Evolutionary conservation across 2,329 filamentous ascomycete species (phyloP), one percentile per base, ranked within the genome.

Genomic region (Coccinonectria pachysandricola): DNA sequence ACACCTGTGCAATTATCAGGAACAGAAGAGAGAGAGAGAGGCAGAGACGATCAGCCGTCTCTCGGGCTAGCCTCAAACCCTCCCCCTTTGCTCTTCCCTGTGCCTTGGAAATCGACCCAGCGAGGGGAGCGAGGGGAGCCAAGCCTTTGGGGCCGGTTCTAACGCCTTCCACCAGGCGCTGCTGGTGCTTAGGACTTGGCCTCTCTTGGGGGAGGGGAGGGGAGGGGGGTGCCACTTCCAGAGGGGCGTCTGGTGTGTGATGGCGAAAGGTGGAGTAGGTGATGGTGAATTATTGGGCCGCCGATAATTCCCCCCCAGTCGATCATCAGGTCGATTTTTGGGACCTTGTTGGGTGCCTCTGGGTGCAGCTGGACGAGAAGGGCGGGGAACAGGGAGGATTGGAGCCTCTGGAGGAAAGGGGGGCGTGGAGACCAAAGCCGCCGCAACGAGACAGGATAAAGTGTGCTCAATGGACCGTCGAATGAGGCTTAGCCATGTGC

Each of bases 1-100:
- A 45, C 41, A 41, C 42, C 40, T 41, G 42, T 52, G 49, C 48
- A 46, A 52, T 49, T 52, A 50, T 38, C 46, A 40, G 42, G 40
- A 39, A 17, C 27, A 22, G 30, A 33, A 7, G 7, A 26, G 23
- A 34, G 23, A 36, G 17, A 39, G 46, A 30, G 15, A 49, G 40
- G 52, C 30, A 36, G 24, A 21, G 17, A 26, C 27, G 28, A 23
- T 31, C 26, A 19, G 17, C 7, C 17, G 19, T 31, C 24, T 34
- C 27, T 31, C 25, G 21, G 25, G 34, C 19, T 19, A 30, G 20
- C 14, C 32, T 31, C 30, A 32, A 31, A 34, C 27, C 17, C 33
- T 37, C 33, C 15, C 30, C 30, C 29, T 34, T 32, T 14, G 23
- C n/a, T 23, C 15, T 9, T 49, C 43, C 9, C 6, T 19, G 10